Percentiles rank a stretch among this genome's conserved stretches.
phyloP scores from a whole-genome alignment of 805 yeast species.

The Pichia manshurica region DNA sequence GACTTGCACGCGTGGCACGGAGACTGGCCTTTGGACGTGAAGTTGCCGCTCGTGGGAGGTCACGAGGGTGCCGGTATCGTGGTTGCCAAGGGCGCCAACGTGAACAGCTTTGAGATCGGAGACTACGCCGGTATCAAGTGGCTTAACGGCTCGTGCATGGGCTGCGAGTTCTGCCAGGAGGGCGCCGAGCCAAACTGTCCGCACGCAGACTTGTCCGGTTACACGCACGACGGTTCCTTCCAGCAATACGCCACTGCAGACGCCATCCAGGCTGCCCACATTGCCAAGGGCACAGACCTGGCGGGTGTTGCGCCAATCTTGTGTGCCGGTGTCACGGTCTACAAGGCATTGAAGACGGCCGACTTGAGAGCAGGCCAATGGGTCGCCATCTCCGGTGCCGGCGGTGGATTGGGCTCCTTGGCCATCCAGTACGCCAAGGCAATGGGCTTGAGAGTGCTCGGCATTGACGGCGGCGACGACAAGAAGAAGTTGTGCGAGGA shows the following conservation, averaged over 20 bases:
- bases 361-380: conserved; percentile 66
- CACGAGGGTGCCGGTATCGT: conserved; percentile 85
- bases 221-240: conserved; percentile 86
- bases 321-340: conserved; percentile 88
- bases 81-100: conserved; percentile 64
- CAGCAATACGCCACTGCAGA: conserved; percentile 88
- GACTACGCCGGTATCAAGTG: conserved; percentile 77
- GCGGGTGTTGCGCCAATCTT: conserved; percentile 75
- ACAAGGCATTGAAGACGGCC: conserved; percentile 83
- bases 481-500: conserved; percentile 48
- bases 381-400: conserved; percentile 74
- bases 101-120: conserved; percentile 62
- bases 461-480: conserved; percentile 70
- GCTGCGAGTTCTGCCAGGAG: conserved; percentile 64
- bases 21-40: conserved; percentile 75
- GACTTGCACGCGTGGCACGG: conserved; percentile 89
- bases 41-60: conserved; percentile 73
- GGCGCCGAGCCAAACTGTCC: conserved; percentile 67
- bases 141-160: conserved; percentile 67
- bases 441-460: conserved; percentile 67
- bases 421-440: conserved; percentile 74
- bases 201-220: conserved; percentile 70
- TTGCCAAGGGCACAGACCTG: conserved; percentile 66
- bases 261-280: conserved; percentile 77
- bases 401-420: conserved; percentile 74